Evolutionary conservation across 306 rosid species (phyloP), one percentile per base, ranked within the genome.

Genomic region (Gleditsia sinensis): DNA sequence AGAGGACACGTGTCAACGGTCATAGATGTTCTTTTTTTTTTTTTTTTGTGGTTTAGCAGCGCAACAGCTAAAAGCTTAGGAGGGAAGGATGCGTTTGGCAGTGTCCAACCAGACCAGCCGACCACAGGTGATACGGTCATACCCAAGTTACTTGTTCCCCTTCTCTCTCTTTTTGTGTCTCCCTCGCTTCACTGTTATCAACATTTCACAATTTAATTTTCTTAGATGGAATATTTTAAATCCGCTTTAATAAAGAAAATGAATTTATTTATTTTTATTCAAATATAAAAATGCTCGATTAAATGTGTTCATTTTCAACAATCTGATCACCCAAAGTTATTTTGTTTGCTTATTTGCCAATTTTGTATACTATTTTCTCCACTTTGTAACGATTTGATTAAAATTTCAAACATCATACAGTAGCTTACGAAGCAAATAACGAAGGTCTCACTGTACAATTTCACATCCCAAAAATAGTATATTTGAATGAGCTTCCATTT

Each of bases 91-190:
- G 32, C 78, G 75, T 78, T 67, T 73, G 64, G 17, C 60, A 54
- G 83, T 77, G 53, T 72, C 80, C 69, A 82, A 77, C 58, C 80
- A 77, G 63, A 65, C 71, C 67, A 57, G 53, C 85, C 81, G 67
- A 57, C 85, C 75, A 40, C 9, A 16, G 30, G 55, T 48, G 66
- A 40, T n/a, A 53, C 23, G 40, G 48, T 66, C 59, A 17, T 50
- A 19, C 28, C 57, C 57, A 50, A 1, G 3, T 50, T 46, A 23
- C 30, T 17, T 0, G 20, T 32, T 7, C 61, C 12, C 33, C 33
- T 36, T 51, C 19, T 23, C 3, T 14, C 12, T 20, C 23, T 32
- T 37, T 12, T 33, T 12, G 14, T 11, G 30, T 28, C 25, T 50
- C 55, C 2, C 17, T 49, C 8, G 3, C 42, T 6, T 36, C 42